A percentile compares a stretch with the other conserved stretches of the same genome.
These are phyloP conservation scores for Coemansia sp. DNA, from an alignment of 192 early-diverging fungal genomes.

Conservation along the genomic window DNA sequence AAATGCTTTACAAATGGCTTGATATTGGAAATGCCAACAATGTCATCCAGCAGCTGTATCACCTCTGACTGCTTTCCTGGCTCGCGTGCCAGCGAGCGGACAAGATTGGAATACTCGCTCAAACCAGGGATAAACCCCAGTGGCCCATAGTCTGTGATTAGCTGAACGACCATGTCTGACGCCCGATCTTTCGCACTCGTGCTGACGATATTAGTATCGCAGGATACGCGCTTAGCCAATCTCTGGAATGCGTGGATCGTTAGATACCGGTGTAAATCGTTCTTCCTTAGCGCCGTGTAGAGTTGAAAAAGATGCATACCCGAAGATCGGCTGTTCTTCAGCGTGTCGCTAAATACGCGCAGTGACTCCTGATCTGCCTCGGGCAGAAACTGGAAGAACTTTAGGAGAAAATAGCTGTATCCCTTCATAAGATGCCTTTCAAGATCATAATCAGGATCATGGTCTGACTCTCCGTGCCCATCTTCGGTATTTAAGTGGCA, in stretches of 20 bases:
- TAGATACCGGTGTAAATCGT: conserved; percentile 31
- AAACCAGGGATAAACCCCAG: conserved; percentile 27
- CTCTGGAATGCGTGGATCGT: conserved; percentile 39
- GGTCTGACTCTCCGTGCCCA: neutral
- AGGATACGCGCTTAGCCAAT: conserved; percentile 22
- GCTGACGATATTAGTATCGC: conserved; percentile 1
- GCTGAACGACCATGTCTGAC: conserved; percentile 21
- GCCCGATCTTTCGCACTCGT: conserved; percentile 10
- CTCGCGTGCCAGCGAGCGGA: conserved; percentile 40
- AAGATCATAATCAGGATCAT: neutral
- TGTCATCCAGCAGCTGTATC: conserved; percentile 41
- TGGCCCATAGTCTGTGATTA: conserved; percentile 36
- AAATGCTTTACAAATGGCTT: conserved; percentile 26
- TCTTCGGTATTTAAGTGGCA: neutral
- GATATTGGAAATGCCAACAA: conserved; percentile 42
- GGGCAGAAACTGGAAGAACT: conserved; percentile 38
- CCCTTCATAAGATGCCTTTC: conserved; percentile 29
- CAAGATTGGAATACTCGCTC: conserved; percentile 42
- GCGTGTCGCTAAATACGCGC: conserved; percentile 29
- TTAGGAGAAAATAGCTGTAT: conserved; percentile 39
- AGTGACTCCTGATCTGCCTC: conserved; percentile 22
- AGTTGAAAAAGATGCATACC: conserved; percentile 16
- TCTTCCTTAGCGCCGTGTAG: conserved; percentile 23
- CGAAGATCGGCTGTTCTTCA: conserved; percentile 2
- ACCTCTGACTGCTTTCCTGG: conserved; percentile 38